These are phyloP conservation scores for Botrytis hyacinthi DNA, from an alignment of 2,329 filamentous ascomycete species.

Conservation along the genomic window DNA sequence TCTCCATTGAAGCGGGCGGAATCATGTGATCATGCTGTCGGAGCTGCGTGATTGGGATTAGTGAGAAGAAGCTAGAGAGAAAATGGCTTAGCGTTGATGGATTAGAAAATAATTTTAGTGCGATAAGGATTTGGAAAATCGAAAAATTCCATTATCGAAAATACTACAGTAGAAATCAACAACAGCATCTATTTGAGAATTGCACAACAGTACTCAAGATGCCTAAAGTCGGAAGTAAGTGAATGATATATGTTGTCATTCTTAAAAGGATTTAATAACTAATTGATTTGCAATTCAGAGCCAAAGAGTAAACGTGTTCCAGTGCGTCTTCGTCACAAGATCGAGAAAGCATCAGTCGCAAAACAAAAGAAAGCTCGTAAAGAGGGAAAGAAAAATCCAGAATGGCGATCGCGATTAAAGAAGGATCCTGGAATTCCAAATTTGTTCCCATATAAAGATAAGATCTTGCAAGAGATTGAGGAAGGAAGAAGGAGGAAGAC, in stretches of 20 bases:
- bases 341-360: constrained; percentile 83
- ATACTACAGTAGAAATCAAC: neutral
- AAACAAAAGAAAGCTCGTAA: constrained; percentile 92
- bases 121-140: constrained; percentile 20
- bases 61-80: neutral
- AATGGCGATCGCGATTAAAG: constrained; percentile 94
- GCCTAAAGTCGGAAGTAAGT: constrained; percentile 41
- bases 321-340: constrained; percentile 89
- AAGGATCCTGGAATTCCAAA: constrained; percentile 98
- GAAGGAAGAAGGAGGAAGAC: constrained; percentile 77
- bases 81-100: constrained; percentile 7
- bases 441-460: constrained; percentile 96
- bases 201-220: constrained; percentile 29
- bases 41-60: constrained; percentile 8
- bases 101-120: constrained; percentile 22
- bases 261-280: constrained; percentile 2
- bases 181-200: constrained; percentile 20
- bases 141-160: constrained; percentile 15
- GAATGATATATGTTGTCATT: neutral
- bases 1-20: constrained; percentile 8
- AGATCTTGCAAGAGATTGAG: constrained; percentile 90
- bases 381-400: constrained; percentile 89
- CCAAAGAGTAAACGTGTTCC: constrained; percentile 91
- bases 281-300: constrained; percentile 52
- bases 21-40: constrained; percentile 12